These are phyloP conservation scores for Onygenales sp. DNA, from an alignment of 2,329 filamentous ascomycete genomes.

Conservation along the genomic window DNA sequence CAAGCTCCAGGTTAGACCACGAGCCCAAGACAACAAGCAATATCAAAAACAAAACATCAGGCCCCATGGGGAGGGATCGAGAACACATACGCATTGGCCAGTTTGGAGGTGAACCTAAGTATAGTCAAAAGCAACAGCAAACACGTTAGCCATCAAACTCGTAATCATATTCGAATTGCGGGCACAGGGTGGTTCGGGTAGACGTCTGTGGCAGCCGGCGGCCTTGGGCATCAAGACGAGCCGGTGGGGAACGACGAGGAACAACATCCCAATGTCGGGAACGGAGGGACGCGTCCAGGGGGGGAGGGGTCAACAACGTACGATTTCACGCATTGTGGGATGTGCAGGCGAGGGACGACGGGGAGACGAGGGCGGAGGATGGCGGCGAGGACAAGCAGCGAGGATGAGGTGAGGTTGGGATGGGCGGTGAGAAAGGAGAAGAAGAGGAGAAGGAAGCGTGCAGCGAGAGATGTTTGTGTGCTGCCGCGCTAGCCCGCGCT, in stretches of 20 bases:
- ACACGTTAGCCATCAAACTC: slow-evolving; percentile 6
- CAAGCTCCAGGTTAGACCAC: slow-evolving; percentile 23
- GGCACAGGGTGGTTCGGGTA: slow-evolving; percentile 15
- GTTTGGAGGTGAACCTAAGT: slow-evolving; percentile 96
- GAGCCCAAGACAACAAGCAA: slow-evolving; percentile 1
- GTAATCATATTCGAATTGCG: background rate
- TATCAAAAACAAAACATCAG: background rate
- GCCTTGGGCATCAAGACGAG: background rate
- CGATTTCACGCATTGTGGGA: slow-evolving; percentile 64
- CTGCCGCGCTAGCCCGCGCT: background rate
- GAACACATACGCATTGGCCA: slow-evolving; percentile 85
- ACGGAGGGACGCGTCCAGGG: slow-evolving; percentile 26
- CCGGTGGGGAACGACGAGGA: background rate
- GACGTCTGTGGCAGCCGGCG: background rate
- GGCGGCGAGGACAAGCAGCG: slow-evolving; percentile 18
- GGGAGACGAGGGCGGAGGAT: slow-evolving; percentile 9
- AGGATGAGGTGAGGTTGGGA: slow-evolving; percentile 17
- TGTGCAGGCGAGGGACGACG: slow-evolving; percentile 8
- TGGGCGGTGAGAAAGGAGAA: slow-evolving; percentile 9
- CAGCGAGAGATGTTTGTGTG: background rate
- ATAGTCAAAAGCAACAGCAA: slow-evolving; percentile 36
- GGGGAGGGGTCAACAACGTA: slow-evolving; percentile 36
- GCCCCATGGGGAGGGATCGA: background rate
- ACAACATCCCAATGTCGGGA: background rate
- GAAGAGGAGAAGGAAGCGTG: background rate